Percentiles rank a stretch among this genome's conserved stretches.
phyloP scores from a whole-genome alignment of 2,329 filamentous ascomycete species.

The Coniochaeta sp. region DNA sequence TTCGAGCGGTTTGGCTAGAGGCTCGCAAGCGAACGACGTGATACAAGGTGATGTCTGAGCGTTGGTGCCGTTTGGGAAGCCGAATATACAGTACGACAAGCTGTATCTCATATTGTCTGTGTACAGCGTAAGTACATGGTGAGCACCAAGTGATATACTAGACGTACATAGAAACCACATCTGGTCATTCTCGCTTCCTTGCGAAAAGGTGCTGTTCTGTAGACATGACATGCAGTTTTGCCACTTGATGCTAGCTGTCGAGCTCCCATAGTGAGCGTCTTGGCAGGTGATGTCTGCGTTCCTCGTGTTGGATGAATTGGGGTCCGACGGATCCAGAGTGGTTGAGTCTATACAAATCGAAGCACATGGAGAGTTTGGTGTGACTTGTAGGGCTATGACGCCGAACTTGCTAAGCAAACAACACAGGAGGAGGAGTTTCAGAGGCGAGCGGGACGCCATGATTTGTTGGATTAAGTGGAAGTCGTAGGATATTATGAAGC shows the following conservation, averaged over 20 bases:
- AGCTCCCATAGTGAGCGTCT: slow-evolving; percentile 33
- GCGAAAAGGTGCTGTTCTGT: slow-evolving; percentile 39
- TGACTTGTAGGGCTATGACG: slow-evolving; percentile 37
- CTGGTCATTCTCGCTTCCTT: slow-evolving; percentile 42
- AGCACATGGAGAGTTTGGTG: slow-evolving; percentile 46
- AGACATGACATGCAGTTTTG: slow-evolving; percentile 43
- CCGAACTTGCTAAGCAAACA: slow-evolving; percentile 12
- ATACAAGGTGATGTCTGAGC: slow-evolving; percentile 39
- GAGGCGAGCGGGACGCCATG: slow-evolving; percentile 9
- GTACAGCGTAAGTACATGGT: slow-evolving; percentile 8
- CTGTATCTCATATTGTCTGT: slow-evolving; percentile 47
- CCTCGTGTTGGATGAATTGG: slow-evolving; percentile 35
- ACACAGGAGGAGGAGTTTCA: slow-evolving; percentile 11
- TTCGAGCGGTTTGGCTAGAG: slow-evolving; percentile 31
- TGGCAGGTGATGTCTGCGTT: slow-evolving; percentile 39
- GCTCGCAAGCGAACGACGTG: slow-evolving; percentile 42
- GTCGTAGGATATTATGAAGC: background rate
- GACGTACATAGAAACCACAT: slow-evolving; percentile 49
- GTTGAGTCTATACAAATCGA: slow-evolving; percentile 37
- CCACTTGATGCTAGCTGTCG: slow-evolving; percentile 34
- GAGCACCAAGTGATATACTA: background rate
- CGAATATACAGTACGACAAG: slow-evolving; percentile 44
- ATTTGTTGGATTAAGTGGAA: slow-evolving; percentile 1
- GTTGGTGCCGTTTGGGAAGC: slow-evolving; percentile 38
- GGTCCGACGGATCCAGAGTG: slow-evolving; percentile 32